phyloP scores from a whole-genome alignment of 805 yeast genomes.

The Suhomyces kilbournensis region DNA sequence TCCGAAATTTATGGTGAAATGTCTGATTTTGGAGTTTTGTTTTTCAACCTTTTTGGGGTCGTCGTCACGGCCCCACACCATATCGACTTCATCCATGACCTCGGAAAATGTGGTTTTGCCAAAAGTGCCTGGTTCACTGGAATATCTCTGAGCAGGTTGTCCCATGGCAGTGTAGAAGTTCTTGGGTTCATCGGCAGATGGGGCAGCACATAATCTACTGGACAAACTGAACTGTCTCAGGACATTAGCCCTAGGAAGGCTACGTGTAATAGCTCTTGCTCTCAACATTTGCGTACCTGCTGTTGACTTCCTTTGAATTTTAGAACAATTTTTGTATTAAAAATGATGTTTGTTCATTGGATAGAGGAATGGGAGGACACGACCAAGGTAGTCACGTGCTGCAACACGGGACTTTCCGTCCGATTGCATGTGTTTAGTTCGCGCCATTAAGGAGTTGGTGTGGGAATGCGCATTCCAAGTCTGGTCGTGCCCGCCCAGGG shows the following conservation, averaged over 20 bases:
- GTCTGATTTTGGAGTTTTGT: constrained; percentile 63
- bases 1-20: constrained; percentile 86
- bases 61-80: constrained; percentile 43
- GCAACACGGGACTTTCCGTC: too few species aligned
- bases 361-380: not conserved
- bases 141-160: constrained; percentile 31
- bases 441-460: too few species aligned
- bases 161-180: constrained; percentile 40
- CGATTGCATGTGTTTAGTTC: too few species aligned
- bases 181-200: constrained; percentile 23
- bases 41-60: constrained; percentile 41
- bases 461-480: too few species aligned
- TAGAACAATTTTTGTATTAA: constrained; percentile 4
- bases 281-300: constrained; percentile 21
- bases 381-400: not conserved
- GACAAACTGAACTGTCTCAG: constrained; percentile 6
- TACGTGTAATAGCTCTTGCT: constrained; percentile 12
- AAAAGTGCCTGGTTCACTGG: constrained; percentile 30
- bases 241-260: not conserved
- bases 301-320: not conserved
- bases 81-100: constrained; percentile 44
- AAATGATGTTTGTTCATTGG: constrained; percentile 15
- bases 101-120: constrained; percentile 45
- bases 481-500: not conserved
- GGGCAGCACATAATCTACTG: constrained; percentile 18